Base-by-base conservation (phyloP, 1,139 yeast genomes). In the Keqinozyma sinolaborantium region DNA sequence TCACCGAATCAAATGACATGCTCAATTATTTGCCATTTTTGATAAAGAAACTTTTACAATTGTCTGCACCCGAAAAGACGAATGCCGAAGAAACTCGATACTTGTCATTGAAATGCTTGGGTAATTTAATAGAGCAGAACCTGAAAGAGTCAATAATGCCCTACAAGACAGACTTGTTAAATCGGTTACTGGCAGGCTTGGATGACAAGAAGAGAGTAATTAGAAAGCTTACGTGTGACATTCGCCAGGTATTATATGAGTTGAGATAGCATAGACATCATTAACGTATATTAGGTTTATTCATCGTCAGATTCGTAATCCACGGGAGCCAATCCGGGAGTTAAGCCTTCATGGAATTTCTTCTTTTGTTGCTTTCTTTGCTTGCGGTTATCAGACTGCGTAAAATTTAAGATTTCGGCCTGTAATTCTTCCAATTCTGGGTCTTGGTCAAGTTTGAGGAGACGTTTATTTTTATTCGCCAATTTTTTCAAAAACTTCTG, bases 271-370 rank as follows among this genome's bases (percentile, higher is more conserved):
- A 41, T 11, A 8, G 12, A 23, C 9, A 9, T 10, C 23, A 5
- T 13, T 20, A 31, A 23, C 26, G 33, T 33, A 31, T 26, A 30
- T 27, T 10, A 16, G 15, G 19, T 30, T 19, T 50, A 56, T 32
- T 66, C 70, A 13, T 62, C 64, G 31, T 66, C 73, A 7, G 64
- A 58, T 34, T 72, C 77, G 35, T 72, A 72, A 31, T 81, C 95
- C 14, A 86, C 94, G 11, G 95, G 95, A 0, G 95, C 96, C 56
- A 87, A 70, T 33, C 96, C 96, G 1, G 95, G 96, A 0, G 96
- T 87, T 36, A 87, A 67, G 10, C 95, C 95, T 23, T 58, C 55
- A 33, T 66, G 59, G 46, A 74, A 72, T 20, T 64, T 67, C 23
- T 50, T 56, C 39, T 61, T 58, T 47, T 65, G 62, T 36, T 54